Conservation (phyloP, 2,329 filamentous ascomycete species). For the Emericellopsis cladophorae region DNA sequence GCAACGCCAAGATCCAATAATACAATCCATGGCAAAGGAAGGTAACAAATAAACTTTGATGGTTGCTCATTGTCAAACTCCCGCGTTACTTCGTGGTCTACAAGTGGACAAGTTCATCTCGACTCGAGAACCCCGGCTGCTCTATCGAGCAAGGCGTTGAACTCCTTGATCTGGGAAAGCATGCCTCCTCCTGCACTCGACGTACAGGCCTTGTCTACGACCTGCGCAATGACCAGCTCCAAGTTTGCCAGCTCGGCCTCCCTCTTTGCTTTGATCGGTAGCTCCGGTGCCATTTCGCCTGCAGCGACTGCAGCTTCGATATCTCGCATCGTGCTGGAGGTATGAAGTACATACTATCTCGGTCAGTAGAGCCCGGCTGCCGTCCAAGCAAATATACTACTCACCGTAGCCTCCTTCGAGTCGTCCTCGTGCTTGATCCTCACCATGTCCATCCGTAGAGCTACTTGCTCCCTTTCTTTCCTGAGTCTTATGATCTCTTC, state of each 20-base stretch:
- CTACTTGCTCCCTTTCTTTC: slow-evolving; percentile 48
- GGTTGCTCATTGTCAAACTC: background rate
- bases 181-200: slow-evolving; percentile 35
- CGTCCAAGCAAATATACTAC: slow-evolving; percentile 4
- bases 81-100: background rate
- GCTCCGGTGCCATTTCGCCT: slow-evolving; percentile 32
- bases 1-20: slow-evolving; percentile 48
- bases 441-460: slow-evolving; percentile 50
- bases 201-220: slow-evolving; percentile 40
- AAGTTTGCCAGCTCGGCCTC: slow-evolving; percentile 40
- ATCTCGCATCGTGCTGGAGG: slow-evolving; percentile 48
- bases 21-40: background rate
- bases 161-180: slow-evolving; percentile 43
- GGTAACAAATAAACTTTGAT: background rate
- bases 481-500: slow-evolving; percentile 48
- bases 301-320: slow-evolving; percentile 45
- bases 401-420: slow-evolving; percentile 36
- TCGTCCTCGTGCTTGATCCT: slow-evolving; percentile 45
- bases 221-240: slow-evolving; percentile 40
- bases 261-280: slow-evolving; percentile 29
- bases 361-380: slow-evolving; percentile 1
- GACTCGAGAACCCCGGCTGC: slow-evolving; percentile 43
- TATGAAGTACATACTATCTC: slow-evolving; percentile 29
- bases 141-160: slow-evolving; percentile 52
- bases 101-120: slow-evolving; percentile 12